These are phyloP conservation scores for Aspergillus indologenus DNA, from an alignment of 495 filamentous ascomycete genomes.

Conservation along the genomic window DNA sequence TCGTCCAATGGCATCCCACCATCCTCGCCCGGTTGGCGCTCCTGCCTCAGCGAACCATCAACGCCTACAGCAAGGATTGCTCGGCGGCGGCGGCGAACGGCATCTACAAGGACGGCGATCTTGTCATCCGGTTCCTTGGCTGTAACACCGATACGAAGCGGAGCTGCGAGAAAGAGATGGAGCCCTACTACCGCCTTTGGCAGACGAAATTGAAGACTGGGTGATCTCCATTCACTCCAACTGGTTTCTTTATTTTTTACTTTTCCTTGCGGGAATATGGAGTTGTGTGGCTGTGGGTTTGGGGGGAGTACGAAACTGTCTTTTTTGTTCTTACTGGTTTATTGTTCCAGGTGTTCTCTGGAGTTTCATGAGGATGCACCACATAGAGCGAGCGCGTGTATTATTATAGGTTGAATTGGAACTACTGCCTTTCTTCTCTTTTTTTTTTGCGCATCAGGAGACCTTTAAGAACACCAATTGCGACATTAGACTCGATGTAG, in stretches of 20 bases:
- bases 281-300: background rate
- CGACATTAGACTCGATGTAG: background rate
- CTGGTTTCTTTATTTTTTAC: no score
- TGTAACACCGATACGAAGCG: conserved; percentile 57
- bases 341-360: background rate
- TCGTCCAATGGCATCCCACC: conserved; percentile 98
- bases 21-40: conserved; percentile 84
- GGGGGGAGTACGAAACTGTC: background rate
- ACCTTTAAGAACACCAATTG: background rate
- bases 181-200: conserved; percentile 52
- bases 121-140: conserved; percentile 69
- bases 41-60: conserved; percentile 76
- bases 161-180: conserved; percentile 70
- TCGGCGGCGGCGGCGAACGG: conserved; percentile 43
- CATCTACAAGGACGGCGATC: conserved; percentile 71
- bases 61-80: conserved; percentile 64
- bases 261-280: background rate
- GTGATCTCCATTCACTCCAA: no score
- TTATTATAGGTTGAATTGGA: background rate
- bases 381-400: conserved; percentile 4
- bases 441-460: no score
- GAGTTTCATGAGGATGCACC: background rate
- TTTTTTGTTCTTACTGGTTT: background rate
- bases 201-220: conserved; percentile 30
- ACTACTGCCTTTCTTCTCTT: background rate